Evolutionary conservation across 768 basidiomycete species (phyloP).

Genomic region (Termitomyces sp.): DNA sequence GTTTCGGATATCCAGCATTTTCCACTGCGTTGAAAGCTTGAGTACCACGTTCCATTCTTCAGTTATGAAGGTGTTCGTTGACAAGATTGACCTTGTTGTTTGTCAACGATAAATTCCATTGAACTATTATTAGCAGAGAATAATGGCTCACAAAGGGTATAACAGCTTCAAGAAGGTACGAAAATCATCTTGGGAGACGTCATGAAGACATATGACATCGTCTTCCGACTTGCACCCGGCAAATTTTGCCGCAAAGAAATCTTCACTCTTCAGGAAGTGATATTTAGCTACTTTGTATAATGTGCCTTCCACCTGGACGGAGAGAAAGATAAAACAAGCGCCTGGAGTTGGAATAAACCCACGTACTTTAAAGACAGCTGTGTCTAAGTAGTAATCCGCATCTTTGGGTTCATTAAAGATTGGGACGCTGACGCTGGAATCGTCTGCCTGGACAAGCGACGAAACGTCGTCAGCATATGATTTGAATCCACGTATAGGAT

Average conservation of each 20-base stretch:
- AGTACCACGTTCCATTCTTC: neutral
- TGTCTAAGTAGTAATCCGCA: neutral
- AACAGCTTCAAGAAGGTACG: neutral
- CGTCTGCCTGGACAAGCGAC: neutral
- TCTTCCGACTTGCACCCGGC: neutral
- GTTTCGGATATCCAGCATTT: neutral
- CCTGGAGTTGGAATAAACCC: neutral
- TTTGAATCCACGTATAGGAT: neutral
- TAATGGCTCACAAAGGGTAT: neutral
- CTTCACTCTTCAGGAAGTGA: neutral
- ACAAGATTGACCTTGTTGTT: neutral
- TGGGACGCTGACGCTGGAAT: neutral
- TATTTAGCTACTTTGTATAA: neutral
- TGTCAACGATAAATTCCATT: neutral
- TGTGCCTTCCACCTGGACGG: neutral
- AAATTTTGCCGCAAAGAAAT: neutral
- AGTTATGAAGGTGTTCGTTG: neutral
- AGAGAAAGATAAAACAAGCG: neutral
- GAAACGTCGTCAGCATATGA: neutral
- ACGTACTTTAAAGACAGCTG: neutral
- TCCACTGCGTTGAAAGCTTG: neutral
- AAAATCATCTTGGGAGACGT: neutral
- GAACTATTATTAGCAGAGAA: neutral
- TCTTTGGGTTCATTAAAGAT: neutral
- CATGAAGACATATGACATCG: neutral